Conservation (phyloP, 805 yeast genomes). For the Saccharomycopsis fodiens region DNA sequence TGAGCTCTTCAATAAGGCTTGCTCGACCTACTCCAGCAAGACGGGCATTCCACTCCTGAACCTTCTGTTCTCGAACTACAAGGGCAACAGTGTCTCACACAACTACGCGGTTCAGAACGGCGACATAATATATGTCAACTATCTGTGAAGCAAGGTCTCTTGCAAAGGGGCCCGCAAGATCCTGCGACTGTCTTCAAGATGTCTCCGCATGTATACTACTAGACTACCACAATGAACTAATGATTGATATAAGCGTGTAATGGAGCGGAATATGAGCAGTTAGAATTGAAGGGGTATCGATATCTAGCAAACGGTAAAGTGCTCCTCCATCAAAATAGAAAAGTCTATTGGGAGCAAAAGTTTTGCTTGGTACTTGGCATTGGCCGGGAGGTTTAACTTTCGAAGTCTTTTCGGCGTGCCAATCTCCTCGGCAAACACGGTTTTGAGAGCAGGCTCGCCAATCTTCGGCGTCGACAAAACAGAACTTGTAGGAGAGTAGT, state of each 20-base stretch:
- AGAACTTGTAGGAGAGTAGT: background rate
- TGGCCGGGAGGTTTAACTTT: background rate
- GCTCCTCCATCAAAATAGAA: background rate
- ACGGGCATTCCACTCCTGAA: constrained; percentile 1
- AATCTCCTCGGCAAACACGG: background rate
- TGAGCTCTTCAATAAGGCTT: constrained; percentile 9
- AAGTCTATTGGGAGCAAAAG: background rate
- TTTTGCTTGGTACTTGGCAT: background rate
- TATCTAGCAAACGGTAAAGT: background rate
- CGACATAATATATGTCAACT: constrained; percentile 15
- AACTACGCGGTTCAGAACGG: constrained; percentile 12
- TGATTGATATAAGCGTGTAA: no score
- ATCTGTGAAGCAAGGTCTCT: background rate
- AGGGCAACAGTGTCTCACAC: constrained; percentile 10
- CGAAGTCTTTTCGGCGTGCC: background rate
- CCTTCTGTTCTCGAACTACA: constrained; percentile 13
- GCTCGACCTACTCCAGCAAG: constrained; percentile 14
- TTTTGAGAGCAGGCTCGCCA: background rate
- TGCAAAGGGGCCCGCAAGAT: no score
- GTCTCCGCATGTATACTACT: no score
- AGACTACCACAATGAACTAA: no score
- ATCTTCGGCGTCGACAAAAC: background rate
- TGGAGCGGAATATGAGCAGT: background rate
- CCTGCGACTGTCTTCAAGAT: no score
- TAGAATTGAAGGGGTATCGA: background rate